These are phyloP conservation scores for Syzygium aromaticum DNA, from an alignment of 345 rosid species.

Conservation along the genomic window DNA sequence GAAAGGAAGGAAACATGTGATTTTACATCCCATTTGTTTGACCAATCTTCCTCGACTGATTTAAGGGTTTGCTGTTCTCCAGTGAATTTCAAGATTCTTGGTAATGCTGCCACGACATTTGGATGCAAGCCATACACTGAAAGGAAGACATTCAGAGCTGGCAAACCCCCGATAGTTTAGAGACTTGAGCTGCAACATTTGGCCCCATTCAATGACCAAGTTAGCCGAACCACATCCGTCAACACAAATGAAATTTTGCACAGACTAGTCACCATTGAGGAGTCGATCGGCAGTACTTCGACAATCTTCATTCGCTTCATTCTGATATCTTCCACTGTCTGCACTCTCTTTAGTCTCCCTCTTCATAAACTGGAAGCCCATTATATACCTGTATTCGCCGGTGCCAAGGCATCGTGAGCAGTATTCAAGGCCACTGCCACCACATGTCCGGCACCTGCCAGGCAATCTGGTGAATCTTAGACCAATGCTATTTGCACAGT, in stretches of 20 bases:
- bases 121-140: not conserved
- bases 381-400: conserved; percentile 46
- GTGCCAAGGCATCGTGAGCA: conserved; percentile 77
- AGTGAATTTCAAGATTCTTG: not conserved
- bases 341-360: conserved; percentile 9
- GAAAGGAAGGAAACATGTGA: not conserved
- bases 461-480: not conserved
- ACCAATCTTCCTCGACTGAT: not conserved
- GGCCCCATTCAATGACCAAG: not conserved
- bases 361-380: conserved; percentile 62
- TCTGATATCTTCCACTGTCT: not conserved
- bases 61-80: not conserved
- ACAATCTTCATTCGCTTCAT: not conserved
- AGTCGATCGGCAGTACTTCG: conserved; percentile 1
- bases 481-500: not conserved
- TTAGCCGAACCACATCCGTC: not conserved
- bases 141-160: not conserved
- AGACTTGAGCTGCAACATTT: not conserved
- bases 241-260: not conserved
- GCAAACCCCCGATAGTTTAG: not conserved
- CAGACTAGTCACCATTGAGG: not conserved
- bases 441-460: conserved; percentile 62
- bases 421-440: conserved; percentile 69
- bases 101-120: not conserved
- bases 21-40: not conserved